phyloP scores from a whole-genome alignment of 805 yeast species.

The Candida silvicultrix region DNA sequence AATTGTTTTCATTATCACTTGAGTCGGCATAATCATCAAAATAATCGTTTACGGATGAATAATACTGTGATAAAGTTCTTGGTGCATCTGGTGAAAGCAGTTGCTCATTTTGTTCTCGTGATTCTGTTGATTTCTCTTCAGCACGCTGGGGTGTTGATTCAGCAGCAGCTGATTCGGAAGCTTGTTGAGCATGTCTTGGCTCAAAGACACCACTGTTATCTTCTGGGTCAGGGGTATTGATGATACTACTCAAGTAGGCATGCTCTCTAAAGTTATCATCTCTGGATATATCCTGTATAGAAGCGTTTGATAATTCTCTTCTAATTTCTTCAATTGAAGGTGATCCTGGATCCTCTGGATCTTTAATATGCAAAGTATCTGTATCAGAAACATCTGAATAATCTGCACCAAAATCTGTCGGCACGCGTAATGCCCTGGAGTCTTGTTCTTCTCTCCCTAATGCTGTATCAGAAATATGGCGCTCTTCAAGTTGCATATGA shows the following conservation, averaged over 20 bases:
- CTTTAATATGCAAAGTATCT: conserved; percentile 18
- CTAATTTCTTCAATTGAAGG: background rate
- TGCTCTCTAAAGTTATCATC: conserved; percentile 11
- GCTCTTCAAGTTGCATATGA: background rate
- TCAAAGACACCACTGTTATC: background rate
- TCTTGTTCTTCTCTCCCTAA: background rate
- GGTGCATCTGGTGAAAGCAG: background rate
- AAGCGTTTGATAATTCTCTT: background rate
- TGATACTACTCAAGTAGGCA: conserved; percentile 18
- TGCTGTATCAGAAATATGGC: background rate
- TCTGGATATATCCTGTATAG: background rate
- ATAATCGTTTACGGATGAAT: conserved; percentile 18
- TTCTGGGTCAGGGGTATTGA: conserved; percentile 14
- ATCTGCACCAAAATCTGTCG: conserved; percentile 8
- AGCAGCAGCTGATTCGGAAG: background rate
- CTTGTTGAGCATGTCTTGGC: background rate
- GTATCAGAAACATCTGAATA: conserved; percentile 14
- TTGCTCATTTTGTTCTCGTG: background rate
- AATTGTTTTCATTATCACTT: background rate
- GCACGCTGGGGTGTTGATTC: background rate
- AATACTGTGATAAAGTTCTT: conserved; percentile 14
- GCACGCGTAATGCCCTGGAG: background rate
- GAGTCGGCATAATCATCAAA: conserved; percentile 19
- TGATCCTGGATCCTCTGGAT: conserved; percentile 3
- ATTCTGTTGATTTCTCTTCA: background rate